A percentile compares a stretch with the other conserved stretches of the same genome.
Conservation (phyloP, 2,329 filamentous ascomycete species). For the Basipetospora chlamydospora region DNA sequence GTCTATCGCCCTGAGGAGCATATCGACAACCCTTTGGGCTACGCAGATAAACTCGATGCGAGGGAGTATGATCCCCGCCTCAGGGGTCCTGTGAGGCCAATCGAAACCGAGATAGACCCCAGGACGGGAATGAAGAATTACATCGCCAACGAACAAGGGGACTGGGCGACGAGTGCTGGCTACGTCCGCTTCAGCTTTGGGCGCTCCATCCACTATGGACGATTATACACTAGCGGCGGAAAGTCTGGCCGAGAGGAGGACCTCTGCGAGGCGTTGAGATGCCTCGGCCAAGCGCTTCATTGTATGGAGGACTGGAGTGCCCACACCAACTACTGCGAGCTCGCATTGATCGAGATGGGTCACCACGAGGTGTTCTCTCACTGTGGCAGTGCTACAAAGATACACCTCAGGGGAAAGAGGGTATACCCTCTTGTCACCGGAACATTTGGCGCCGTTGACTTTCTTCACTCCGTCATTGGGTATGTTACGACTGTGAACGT, state of each 20-base stretch:
- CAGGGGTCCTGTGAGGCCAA: conserved; percentile 58
- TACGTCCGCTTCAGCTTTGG: conserved; percentile 67
- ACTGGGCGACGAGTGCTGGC: conserved; percentile 80
- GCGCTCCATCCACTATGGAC: conserved; percentile 63
- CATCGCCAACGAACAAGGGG: conserved; percentile 77
- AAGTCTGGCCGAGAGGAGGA: conserved; percentile 57
- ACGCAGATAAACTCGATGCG: conserved; percentile 65
- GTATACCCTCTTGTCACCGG: conserved; percentile 62
- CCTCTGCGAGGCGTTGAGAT: conserved; percentile 66
- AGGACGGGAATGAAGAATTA: conserved; percentile 98
- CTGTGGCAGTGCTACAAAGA: conserved; percentile 51
- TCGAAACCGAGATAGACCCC: conserved; percentile 59
- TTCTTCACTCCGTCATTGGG: conserved; percentile 62
- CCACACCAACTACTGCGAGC: conserved; percentile 73
- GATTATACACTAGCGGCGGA: conserved; percentile 53
- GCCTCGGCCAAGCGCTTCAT: conserved; percentile 61
- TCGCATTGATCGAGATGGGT: conserved; percentile 59
- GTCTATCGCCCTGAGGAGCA: conserved; percentile 62
- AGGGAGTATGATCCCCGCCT: conserved; percentile 68
- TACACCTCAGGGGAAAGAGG: conserved; percentile 45
- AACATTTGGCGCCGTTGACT: conserved; percentile 69
- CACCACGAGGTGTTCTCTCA: conserved; percentile 57
- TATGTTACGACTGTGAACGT: conserved; percentile 61
- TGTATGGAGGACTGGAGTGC: conserved; percentile 69
- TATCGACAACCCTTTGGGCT: conserved; percentile 64